Evolutionary conservation across 2,329 filamentous ascomycete genomes (phyloP), one percentile per base, ranked within the genome.

Genomic region (Acrodontium crateriforme): DNA sequence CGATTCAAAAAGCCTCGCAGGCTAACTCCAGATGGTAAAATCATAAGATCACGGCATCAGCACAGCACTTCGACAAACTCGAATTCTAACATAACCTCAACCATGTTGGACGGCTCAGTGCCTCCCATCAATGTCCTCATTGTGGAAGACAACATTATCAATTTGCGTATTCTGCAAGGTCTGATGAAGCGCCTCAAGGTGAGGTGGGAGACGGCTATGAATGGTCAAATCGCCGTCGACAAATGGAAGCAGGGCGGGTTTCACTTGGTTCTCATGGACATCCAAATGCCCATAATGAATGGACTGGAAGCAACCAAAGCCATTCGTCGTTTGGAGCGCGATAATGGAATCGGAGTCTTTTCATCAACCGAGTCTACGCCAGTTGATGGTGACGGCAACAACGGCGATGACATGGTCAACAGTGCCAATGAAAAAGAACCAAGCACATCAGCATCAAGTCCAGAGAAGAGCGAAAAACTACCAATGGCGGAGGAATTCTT

Each of bases 61-160:
- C 24, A 7, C 24, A 13, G n/a, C 24, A 16, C 14, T 16, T 16
- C 6, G 24, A 10, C 11, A 25, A 13, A 6, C 17, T 12, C 26
- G 5, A 28, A 21, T 15, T 9, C 9, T 18, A 27, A 11, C 11
- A 14, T 18, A 5, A 20, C 13, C 9, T 14, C 13, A 13, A n/a
- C n/a, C 23, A 25, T 4, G 9, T 15, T 92, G 16, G 83, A 87
- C 41, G 78, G 76, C 29, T 75, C 75, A 2, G 83, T 95, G 1
- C 89, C 89, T 6, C 87, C 89, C 1, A 95, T 98, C 59, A 95
- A 92, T 44, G 85, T 95, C 6, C 65, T 98, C 23, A 93, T 98
- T 35, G 89, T 98, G 9, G 89, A 98, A 60, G 89, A 98, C 59
- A 98, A 98, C 54, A 84, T 89, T 38, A 95, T 98, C 66, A 98